Conservation (phyloP, 2,329 filamentous ascomycete species). For the Paramyrothecium roridum region DNA sequence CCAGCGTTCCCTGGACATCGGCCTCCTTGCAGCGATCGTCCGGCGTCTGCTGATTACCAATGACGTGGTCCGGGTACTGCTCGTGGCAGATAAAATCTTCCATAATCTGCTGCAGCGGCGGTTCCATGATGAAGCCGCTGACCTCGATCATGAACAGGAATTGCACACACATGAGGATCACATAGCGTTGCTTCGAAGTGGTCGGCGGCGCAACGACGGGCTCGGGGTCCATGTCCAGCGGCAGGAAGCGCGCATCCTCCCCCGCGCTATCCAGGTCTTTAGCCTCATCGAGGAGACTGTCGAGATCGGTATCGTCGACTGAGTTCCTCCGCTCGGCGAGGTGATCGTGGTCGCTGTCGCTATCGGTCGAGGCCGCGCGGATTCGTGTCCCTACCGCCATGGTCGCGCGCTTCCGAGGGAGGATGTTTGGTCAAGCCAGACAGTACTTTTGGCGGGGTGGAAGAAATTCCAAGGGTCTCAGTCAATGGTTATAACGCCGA, state of each 20-base stretch:
- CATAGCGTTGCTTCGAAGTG: conserved; percentile 4
- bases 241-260: neutral
- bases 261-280: neutral
- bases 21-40: conserved; percentile 47
- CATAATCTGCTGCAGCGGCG: conserved; percentile 46
- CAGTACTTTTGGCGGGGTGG: no score
- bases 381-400: no score
- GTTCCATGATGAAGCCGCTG: conserved; percentile 31
- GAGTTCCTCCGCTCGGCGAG: neutral
- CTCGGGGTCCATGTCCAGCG: neutral
- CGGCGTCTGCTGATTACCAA: conserved; percentile 18
- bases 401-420: no score
- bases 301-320: neutral
- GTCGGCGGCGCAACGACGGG: neutral
- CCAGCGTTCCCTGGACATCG: conserved; percentile 47
- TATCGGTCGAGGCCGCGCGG: no score
- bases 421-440: no score
- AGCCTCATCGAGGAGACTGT: neutral
- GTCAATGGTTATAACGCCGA: no score
- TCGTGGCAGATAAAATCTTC: conserved; percentile 52
- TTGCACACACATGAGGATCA: conserved; percentile 28
- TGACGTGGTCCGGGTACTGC: conserved; percentile 38
- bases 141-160: conserved; percentile 41
- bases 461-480: no score
- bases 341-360: no score